Conservation (phyloP, 169 alveolate genomes). For the Eimeria sp. region DNA sequence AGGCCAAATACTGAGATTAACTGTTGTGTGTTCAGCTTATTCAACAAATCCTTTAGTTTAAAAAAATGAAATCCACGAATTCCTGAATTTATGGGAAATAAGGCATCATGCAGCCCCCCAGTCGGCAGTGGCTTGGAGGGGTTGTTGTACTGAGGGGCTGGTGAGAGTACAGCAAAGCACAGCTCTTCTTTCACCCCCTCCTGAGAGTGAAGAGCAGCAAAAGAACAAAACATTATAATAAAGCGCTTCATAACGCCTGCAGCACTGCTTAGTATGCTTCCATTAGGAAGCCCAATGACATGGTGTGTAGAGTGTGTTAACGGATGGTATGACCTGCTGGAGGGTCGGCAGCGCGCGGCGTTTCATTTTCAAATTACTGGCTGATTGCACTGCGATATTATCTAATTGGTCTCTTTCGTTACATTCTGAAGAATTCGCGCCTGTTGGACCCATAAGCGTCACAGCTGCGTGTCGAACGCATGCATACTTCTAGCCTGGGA, state of each 20-base stretch:
- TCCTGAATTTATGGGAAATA: neutral
- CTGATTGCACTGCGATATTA: neutral
- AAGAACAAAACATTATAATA: neutral
- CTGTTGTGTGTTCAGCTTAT: neutral
- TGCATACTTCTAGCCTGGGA: neutral
- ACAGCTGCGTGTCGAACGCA: neutral
- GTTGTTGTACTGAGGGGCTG: slow-evolving; percentile 7
- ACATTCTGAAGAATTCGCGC: neutral
- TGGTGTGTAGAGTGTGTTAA: neutral
- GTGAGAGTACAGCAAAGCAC: neutral
- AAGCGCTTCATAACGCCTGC: neutral
- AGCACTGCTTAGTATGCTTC: neutral
- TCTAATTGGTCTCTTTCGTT: neutral
- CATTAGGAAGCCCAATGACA: neutral
- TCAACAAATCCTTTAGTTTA: neutral
- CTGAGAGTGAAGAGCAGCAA: neutral
- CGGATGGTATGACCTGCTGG: neutral
- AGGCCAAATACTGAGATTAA: neutral
- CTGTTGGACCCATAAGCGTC: neutral
- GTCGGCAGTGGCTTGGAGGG: slow-evolving; percentile 69
- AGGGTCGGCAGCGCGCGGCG: neutral
- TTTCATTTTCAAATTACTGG: neutral
- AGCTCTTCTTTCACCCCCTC: neutral
- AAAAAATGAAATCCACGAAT: neutral
- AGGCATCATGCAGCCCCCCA: slow-evolving; percentile 8